Conservation (phyloP, 139 green algal genomes). For the Ulvella scutata region DNA sequence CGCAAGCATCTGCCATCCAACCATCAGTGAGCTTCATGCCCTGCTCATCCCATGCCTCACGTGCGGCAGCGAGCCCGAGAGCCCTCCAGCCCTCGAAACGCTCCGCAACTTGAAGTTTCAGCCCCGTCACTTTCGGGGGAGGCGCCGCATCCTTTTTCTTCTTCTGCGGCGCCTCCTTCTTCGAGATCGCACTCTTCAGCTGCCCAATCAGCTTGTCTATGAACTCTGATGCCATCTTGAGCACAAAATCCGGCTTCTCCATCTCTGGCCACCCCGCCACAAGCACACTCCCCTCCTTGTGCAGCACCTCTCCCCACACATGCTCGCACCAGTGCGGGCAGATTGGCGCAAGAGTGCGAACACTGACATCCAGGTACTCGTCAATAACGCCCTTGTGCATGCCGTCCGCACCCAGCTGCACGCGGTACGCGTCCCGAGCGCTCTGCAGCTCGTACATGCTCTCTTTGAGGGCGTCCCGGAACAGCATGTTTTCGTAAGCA, state of each 20-base stretch:
- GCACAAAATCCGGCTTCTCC: conserved; percentile 44
- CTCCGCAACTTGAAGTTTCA: conserved; percentile 50
- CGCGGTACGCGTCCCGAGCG: conserved; percentile 81
- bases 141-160: conserved; percentile 40
- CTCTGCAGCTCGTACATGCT: conserved; percentile 75
- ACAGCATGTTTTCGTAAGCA: conserved; percentile 78
- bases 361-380: conserved; percentile 62
- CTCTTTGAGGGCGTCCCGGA: conserved; percentile 84
- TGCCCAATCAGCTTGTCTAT: background rate
- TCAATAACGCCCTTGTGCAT: conserved; percentile 62
- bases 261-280: conserved; percentile 64
- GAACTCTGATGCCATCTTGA: conserved; percentile 40
- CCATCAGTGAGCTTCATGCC: background rate
- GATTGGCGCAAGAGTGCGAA: conserved; percentile 71
- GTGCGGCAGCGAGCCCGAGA: conserved; percentile 16
- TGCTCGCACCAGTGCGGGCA: conserved; percentile 87
- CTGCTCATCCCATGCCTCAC: background rate
- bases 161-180: conserved; percentile 63
- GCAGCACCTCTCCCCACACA: conserved; percentile 69
- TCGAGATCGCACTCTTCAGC: conserved; percentile 60
- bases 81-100: conserved; percentile 75
- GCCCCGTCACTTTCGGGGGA: conserved; percentile 22
- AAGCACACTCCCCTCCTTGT: conserved; percentile 31
- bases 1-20: conserved; percentile 11
- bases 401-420: conserved; percentile 33